Conservation (phyloP, 768 basidiomycete species). For the Gymnopilus junonius region DNA sequence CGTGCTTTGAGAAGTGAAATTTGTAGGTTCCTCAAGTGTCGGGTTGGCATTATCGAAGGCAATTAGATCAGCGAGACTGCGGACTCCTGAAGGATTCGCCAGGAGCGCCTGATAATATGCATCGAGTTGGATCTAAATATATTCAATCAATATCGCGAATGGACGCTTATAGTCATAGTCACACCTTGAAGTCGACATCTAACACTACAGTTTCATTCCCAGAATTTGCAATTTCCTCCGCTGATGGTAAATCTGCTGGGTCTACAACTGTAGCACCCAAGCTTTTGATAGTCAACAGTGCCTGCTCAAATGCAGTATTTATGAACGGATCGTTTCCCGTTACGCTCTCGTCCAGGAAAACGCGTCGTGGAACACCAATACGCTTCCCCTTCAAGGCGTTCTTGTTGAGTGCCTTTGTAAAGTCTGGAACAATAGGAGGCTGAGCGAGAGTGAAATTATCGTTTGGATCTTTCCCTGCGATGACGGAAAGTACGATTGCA, state of each 20-base stretch:
- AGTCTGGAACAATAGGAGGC: slow-evolving; percentile 57
- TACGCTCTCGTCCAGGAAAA: slow-evolving; percentile 36
- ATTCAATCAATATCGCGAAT: not conserved
- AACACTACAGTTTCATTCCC: slow-evolving; percentile 59
- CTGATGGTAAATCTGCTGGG: slow-evolving; percentile 62
- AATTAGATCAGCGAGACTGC: slow-evolving; percentile 59
- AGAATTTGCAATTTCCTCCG: slow-evolving; percentile 48
- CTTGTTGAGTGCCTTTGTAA: slow-evolving; percentile 50
- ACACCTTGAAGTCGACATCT: slow-evolving; percentile 60
- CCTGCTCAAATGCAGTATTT: slow-evolving; percentile 40
- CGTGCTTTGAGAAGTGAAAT: slow-evolving; percentile 42
- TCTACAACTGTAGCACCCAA: slow-evolving; percentile 61
- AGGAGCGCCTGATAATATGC: slow-evolving; percentile 49
- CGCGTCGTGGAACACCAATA: slow-evolving; percentile 54
- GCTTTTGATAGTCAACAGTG: slow-evolving; percentile 36
- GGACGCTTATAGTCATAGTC: not conserved
- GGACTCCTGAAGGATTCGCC: slow-evolving; percentile 58
- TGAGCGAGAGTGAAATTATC: slow-evolving; percentile 58
- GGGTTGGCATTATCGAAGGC: slow-evolving; percentile 57
- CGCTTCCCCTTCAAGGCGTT: slow-evolving; percentile 52
- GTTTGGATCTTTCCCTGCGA: slow-evolving; percentile 57
- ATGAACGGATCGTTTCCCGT: slow-evolving; percentile 23
- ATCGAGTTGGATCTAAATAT: slow-evolving; percentile 51
- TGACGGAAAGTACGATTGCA: slow-evolving; percentile 55
- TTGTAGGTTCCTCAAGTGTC: slow-evolving; percentile 47